phyloP scores from a whole-genome alignment of 2,329 filamentous ascomycete species.

The Claviceps maximensis region DNA sequence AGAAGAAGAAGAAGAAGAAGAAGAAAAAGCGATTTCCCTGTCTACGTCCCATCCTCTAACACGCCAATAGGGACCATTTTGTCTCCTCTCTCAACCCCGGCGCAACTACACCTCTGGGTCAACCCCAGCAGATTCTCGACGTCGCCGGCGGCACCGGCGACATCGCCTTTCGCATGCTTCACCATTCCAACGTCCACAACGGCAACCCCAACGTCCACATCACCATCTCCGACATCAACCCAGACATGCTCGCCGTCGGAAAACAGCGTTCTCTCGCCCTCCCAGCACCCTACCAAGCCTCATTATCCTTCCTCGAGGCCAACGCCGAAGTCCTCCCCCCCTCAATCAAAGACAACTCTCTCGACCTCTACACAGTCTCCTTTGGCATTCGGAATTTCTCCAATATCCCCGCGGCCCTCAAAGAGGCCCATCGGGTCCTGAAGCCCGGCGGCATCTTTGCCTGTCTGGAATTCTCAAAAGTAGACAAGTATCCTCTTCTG shows the following conservation, averaged over 20 bases:
- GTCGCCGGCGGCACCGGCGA: slow-evolving; percentile 95
- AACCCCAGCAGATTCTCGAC: slow-evolving; percentile 68
- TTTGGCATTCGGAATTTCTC: slow-evolving; percentile 98
- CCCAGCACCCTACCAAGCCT: slow-evolving; percentile 39
- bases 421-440: slow-evolving; percentile 75
- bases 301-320: slow-evolving; percentile 69
- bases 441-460: slow-evolving; percentile 94
- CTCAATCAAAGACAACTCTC: slow-evolving; percentile 50
- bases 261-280: slow-evolving; percentile 57
- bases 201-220: slow-evolving; percentile 65
- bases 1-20: not conserved
- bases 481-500: slow-evolving; percentile 61
- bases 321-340: slow-evolving; percentile 68
- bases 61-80: slow-evolving; percentile 60
- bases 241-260: slow-evolving; percentile 84
- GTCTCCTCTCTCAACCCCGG: slow-evolving; percentile 84
- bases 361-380: slow-evolving; percentile 93
- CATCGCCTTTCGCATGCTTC: slow-evolving; percentile 91
- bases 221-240: slow-evolving; percentile 92
- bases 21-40: no score
- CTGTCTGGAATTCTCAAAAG: slow-evolving; percentile 87
- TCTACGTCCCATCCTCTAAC: not conserved
- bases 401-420: slow-evolving; percentile 69
- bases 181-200: slow-evolving; percentile 73
- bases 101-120: slow-evolving; percentile 29